phyloP scores from a whole-genome alignment of 2,329 filamentous ascomycete species.

The Sarocladiaceae sp. region DNA sequence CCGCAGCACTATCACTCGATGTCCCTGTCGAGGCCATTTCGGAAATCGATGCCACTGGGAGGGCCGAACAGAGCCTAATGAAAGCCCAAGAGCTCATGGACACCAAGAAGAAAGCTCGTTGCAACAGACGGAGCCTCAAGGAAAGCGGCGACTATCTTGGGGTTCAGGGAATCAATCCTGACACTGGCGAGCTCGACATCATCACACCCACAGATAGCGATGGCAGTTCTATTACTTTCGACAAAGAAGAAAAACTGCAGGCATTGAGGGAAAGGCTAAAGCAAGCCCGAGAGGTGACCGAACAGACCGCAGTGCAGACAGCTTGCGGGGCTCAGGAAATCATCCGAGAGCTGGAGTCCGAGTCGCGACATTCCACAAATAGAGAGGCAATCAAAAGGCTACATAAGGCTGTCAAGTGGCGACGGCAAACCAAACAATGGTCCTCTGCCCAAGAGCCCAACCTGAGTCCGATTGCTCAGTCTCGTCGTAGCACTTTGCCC shows the following conservation, averaged over 20 bases:
- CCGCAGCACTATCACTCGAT: not conserved
- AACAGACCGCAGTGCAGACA: conserved; percentile 37
- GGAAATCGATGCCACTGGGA: conserved; percentile 8
- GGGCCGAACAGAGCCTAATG: conserved; percentile 12
- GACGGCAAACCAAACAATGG: conserved; percentile 40
- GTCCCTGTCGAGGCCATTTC: not conserved
- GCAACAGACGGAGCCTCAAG: conserved; percentile 38
- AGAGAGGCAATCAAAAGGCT: conserved; percentile 9
- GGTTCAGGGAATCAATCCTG: conserved; percentile 51
- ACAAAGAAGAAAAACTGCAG: conserved; percentile 25
- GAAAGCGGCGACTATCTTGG: conserved; percentile 53
- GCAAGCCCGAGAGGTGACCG: conserved; percentile 27
- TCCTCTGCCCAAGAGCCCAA: conserved; percentile 43
- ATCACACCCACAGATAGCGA: conserved; percentile 44
- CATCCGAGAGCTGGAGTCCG: conserved; percentile 14
- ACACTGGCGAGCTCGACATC: conserved; percentile 46
- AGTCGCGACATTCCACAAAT: not conserved
- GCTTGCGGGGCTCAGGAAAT: conserved; percentile 34
- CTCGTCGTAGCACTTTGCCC: conserved; percentile 21
- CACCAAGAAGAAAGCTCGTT: conserved; percentile 24
- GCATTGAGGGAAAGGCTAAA: conserved; percentile 26
- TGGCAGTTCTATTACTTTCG: conserved; percentile 26
- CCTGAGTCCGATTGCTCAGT: conserved; percentile 44
- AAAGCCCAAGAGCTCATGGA: conserved; percentile 19
- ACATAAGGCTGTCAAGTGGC: conserved; percentile 31